These are phyloP conservation scores for Metschnikowia picachoensis DNA, from an alignment of 805 yeast genomes.

Conservation along the genomic window DNA sequence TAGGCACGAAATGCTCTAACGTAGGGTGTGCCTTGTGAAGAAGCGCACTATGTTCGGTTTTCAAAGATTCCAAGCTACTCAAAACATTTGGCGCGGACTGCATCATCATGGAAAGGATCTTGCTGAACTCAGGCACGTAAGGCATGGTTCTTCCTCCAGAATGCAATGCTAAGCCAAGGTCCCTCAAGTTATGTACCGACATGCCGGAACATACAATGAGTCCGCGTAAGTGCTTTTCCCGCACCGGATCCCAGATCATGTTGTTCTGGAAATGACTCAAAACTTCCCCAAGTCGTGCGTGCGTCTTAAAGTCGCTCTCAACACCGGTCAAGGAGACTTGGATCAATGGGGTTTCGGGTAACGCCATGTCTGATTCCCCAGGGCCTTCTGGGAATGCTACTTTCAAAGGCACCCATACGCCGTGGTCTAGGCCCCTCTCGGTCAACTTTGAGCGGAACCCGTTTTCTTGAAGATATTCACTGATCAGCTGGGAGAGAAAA, in stretches of 20 bases:
- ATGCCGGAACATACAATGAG: slow-evolving; percentile 66
- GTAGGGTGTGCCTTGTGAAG: slow-evolving; percentile 66
- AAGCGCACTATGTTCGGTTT: slow-evolving; percentile 26
- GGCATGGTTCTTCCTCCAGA: slow-evolving; percentile 29
- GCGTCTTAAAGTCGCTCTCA: slow-evolving; percentile 37
- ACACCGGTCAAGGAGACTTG: slow-evolving; percentile 48
- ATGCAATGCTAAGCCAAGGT: slow-evolving; percentile 31
- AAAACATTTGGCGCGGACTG: slow-evolving; percentile 30
- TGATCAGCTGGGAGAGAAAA: slow-evolving; percentile 43
- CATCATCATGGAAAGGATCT: slow-evolving; percentile 37
- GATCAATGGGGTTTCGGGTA: slow-evolving; percentile 44
- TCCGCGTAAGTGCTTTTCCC: slow-evolving; percentile 25
- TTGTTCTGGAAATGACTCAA: slow-evolving; percentile 49
- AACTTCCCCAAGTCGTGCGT: slow-evolving; percentile 53
- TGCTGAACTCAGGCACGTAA: slow-evolving; percentile 53
- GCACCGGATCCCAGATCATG: slow-evolving; percentile 28
- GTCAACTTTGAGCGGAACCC: slow-evolving; percentile 46
- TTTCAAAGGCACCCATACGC: slow-evolving; percentile 77
- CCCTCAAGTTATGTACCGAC: slow-evolving; percentile 74
- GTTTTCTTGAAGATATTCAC: slow-evolving; percentile 32
- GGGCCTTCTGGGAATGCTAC: slow-evolving; percentile 47
- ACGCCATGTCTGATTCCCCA: slow-evolving; percentile 23
- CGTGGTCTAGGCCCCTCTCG: slow-evolving; percentile 76
- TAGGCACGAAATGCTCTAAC: slow-evolving; percentile 67
- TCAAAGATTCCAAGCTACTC: slow-evolving; percentile 34